Evolutionary conservation across 2,329 filamentous ascomycete species (phyloP).

Genomic region (Penicillium sp.): DNA sequence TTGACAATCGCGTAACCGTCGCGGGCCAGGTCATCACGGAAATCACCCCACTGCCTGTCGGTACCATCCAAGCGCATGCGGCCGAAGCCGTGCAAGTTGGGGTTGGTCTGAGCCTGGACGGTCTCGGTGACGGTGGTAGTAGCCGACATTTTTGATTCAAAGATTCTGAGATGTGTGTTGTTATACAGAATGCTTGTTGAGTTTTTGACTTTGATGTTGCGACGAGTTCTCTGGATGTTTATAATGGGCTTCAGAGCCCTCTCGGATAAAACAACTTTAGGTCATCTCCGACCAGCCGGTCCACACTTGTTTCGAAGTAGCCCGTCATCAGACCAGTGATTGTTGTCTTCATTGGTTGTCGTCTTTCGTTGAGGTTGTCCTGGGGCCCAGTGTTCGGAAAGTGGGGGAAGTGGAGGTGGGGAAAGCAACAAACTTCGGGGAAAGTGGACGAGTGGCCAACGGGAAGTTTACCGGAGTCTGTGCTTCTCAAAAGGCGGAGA

Average conservation of each 20-base stretch:
- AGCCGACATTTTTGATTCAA: constrained; percentile 21
- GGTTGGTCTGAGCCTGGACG: background rate
- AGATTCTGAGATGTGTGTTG: background rate
- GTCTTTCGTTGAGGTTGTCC: background rate
- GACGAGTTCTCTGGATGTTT: background rate
- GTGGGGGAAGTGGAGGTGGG: constrained; percentile 18
- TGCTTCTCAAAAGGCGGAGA: constrained; percentile 4
- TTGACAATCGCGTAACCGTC: constrained; percentile 55
- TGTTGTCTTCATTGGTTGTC: background rate
- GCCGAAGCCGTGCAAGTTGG: constrained; percentile 16
- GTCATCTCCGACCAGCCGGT: background rate
- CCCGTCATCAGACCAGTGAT: background rate
- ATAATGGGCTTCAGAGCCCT: background rate
- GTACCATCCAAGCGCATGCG: constrained; percentile 28
- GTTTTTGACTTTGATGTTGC: background rate
- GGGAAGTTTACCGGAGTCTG: background rate
- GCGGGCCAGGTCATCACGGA: constrained; percentile 34
- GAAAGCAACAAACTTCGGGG: background rate
- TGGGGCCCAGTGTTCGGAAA: constrained; percentile 11
- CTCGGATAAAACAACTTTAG: background rate
- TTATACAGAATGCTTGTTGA: background rate
- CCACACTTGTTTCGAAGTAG: background rate
- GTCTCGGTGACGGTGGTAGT: constrained; percentile 15
- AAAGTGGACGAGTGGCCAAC: background rate
- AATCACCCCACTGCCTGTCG: constrained; percentile 27